These are phyloP conservation scores for Physaria fendleri DNA, from an alignment of 345 rosid species.

Conservation along the genomic window DNA sequence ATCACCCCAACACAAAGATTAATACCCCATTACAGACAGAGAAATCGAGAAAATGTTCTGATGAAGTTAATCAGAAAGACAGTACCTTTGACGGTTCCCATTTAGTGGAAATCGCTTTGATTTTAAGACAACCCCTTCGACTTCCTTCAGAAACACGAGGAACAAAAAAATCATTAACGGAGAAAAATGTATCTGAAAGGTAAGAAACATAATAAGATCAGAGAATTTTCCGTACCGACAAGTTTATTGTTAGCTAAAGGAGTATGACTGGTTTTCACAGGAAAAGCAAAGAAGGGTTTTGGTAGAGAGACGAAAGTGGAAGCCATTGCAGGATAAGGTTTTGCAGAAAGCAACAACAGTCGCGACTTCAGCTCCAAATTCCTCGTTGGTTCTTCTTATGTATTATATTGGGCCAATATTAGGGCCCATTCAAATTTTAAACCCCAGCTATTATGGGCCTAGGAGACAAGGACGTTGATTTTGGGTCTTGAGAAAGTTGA, in stretches of 20 bases:
- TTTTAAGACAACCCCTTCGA: conserved; percentile 41
- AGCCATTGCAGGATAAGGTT: conserved; percentile 30
- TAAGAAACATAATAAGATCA: not conserved
- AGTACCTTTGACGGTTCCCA: conserved; percentile 84
- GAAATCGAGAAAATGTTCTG: not conserved
- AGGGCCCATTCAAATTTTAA: not conserved
- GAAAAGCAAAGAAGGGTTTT: conserved; percentile 32
- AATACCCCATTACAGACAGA: not conserved
- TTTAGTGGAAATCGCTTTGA: conserved; percentile 57
- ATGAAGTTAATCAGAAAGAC: not conserved
- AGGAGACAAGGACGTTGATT: no score
- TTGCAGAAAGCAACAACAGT: not conserved
- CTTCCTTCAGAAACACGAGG: conserved; percentile 20
- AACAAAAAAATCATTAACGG: not conserved
- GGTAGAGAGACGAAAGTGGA: conserved; percentile 47
- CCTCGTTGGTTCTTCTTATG: not conserved
- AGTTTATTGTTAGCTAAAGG: conserved; percentile 29
- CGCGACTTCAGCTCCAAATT: not conserved
- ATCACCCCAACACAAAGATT: not conserved
- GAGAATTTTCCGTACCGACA: conserved; percentile 29
- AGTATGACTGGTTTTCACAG: conserved; percentile 22
- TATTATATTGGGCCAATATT: not conserved
- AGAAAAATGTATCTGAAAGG: not conserved
- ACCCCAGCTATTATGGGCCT: no score
- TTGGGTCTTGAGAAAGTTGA: no score